These are phyloP conservation scores for Apiotrichum domesticum DNA, from an alignment of 1,284 basidiomycete species.

Conservation along the genomic window DNA sequence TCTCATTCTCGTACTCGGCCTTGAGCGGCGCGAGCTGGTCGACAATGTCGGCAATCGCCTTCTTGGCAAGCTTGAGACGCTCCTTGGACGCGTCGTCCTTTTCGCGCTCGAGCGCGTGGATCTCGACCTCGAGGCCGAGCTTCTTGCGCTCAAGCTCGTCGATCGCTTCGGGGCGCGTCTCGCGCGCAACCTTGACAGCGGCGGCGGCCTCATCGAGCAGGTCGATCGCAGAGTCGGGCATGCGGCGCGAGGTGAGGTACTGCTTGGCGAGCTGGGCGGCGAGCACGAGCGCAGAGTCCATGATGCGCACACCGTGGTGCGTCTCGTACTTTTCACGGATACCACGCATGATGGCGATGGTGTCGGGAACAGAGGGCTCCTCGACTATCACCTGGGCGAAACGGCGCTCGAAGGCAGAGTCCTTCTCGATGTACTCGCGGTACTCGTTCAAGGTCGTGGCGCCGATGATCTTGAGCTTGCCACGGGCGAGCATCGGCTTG, in stretches of 20 bases:
- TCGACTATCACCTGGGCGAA: slow-evolving; percentile 93
- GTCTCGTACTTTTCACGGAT: slow-evolving; percentile 69
- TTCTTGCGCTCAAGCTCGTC: slow-evolving; percentile 89
- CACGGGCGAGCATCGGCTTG: slow-evolving; percentile 83
- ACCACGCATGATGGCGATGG: slow-evolving; percentile 82
- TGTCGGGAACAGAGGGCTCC: slow-evolving; percentile 84
- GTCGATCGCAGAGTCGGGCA: slow-evolving; percentile 89
- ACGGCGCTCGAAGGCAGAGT: slow-evolving; percentile 86
- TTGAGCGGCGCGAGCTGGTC: slow-evolving; percentile 85
- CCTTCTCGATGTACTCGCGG: slow-evolving; percentile 91
- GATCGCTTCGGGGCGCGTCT: slow-evolving; percentile 90
- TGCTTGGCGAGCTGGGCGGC: slow-evolving; percentile 91
- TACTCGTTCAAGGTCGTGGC: slow-evolving; percentile 93
- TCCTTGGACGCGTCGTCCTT: slow-evolving; percentile 89
- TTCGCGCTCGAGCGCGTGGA: slow-evolving; percentile 88
- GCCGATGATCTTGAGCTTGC: slow-evolving; percentile 83
- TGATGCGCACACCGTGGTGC: slow-evolving; percentile 84
- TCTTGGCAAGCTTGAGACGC: slow-evolving; percentile 68
- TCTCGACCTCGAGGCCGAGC: slow-evolving; percentile 90
- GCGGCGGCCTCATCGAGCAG: slow-evolving; percentile 80
- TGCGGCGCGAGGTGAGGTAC: slow-evolving; percentile 76
- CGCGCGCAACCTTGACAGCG: slow-evolving; percentile 78
- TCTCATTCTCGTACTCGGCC: slow-evolving; percentile 84
- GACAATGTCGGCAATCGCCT: slow-evolving; percentile 77
- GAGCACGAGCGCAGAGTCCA: slow-evolving; percentile 81